These are phyloP conservation scores for Suillus bovinus DNA, from an alignment of 768 basidiomycete species.

Conservation along the genomic window DNA sequence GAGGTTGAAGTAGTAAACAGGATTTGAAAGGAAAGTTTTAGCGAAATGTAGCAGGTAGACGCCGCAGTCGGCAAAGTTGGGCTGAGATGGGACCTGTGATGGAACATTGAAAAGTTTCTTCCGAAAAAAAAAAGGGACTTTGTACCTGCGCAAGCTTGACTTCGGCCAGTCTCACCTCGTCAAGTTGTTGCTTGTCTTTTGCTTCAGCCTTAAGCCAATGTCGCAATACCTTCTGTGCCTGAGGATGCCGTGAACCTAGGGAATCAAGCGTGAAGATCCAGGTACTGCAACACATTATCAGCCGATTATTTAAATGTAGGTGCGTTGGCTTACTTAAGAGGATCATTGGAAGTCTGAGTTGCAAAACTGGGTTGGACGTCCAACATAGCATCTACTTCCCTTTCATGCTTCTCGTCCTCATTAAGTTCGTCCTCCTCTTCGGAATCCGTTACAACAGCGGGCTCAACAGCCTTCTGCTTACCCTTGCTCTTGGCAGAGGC, in stretches of 20 bases:
- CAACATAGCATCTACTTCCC: conserved; percentile 33
- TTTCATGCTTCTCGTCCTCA: conserved; percentile 33
- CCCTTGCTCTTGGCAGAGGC: conserved; percentile 3
- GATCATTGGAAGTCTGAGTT: conserved; percentile 16
- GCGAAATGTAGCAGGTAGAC: conserved; percentile 89
- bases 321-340: conserved; percentile 22
- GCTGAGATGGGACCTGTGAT: conserved; percentile 79
- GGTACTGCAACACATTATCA: conserved; percentile 45
- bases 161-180: conserved; percentile 38
- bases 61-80: conserved; percentile 92
- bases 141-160: conserved; percentile 56
- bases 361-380: conserved; percentile 14
- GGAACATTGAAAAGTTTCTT: not conserved
- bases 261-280: conserved; percentile 92
- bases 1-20: conserved; percentile 47
- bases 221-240: conserved; percentile 59
- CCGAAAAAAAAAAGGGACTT: conserved; percentile 5
- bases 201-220: conserved; percentile 80
- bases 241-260: conserved; percentile 69
- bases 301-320: not conserved
- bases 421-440: conserved; percentile 22
- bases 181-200: conserved; percentile 57
- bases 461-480: conserved; percentile 2
- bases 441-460: conserved; percentile 17
- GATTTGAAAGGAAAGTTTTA: conserved; percentile 69